phyloP scores from a whole-genome alignment of 2,329 filamentous ascomycete genomes.

The Cytospora leucostoma region DNA sequence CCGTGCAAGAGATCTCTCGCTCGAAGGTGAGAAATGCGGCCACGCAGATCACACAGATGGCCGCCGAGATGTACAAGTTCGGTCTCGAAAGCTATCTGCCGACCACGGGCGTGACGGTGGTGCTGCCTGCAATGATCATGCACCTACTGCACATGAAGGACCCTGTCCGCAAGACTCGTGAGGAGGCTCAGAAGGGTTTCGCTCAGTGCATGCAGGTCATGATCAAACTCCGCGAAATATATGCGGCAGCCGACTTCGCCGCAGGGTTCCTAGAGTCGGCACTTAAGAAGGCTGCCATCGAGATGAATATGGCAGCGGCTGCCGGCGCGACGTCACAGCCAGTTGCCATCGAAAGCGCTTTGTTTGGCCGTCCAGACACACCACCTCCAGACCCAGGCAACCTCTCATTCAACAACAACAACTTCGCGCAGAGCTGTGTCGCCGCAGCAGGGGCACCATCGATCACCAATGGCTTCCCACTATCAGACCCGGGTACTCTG shows the following conservation, averaged over 20 bases:
- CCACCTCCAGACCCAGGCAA: slow-evolving; percentile 53
- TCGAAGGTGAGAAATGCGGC: slow-evolving; percentile 82
- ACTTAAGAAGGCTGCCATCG: slow-evolving; percentile 82
- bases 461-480: slow-evolving; percentile 29
- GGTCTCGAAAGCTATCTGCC: slow-evolving; percentile 79
- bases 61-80: slow-evolving; percentile 70
- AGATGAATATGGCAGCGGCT: slow-evolving; percentile 51
- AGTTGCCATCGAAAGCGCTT: slow-evolving; percentile 21
- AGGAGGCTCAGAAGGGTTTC: slow-evolving; percentile 77
- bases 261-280: slow-evolving; percentile 92
- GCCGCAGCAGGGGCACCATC: slow-evolving; percentile 21
- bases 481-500: slow-evolving; percentile 39
- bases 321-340: slow-evolving; percentile 32
- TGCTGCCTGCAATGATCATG: slow-evolving; percentile 90
- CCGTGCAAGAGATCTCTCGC: slow-evolving; percentile 80
- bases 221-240: slow-evolving; percentile 82
- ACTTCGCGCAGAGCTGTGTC: background rate
- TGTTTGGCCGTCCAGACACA: slow-evolving; percentile 38
- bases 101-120: slow-evolving; percentile 86
- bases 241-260: slow-evolving; percentile 94
- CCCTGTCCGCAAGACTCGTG: slow-evolving; percentile 68
- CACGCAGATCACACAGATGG: slow-evolving; percentile 81
- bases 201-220: slow-evolving; percentile 92
- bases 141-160: slow-evolving; percentile 92
- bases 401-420: background rate